These are phyloP conservation scores for Termitomyces bulborhizus DNA, from an alignment of 768 basidiomycete species.

Conservation along the genomic window DNA sequence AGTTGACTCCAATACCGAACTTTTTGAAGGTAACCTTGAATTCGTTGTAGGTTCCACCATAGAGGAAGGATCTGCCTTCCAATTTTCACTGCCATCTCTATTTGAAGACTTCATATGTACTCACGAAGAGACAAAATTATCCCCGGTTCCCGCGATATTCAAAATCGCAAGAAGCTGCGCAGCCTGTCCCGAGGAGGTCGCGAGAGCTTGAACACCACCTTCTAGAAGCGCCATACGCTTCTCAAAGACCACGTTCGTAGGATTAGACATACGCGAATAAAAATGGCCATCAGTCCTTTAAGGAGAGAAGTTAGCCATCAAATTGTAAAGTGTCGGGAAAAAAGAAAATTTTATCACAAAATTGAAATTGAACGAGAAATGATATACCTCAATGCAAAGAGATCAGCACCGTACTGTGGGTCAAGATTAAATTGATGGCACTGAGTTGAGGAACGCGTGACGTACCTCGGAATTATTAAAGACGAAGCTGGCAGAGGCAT, in stretches of 20 bases:
- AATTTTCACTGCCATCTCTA: background rate
- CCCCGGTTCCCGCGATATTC: constrained; percentile 55
- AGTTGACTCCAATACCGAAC: constrained; percentile 64
- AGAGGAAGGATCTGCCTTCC: constrained; percentile 47
- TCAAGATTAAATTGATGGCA: background rate
- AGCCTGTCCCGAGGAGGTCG: constrained; percentile 67
- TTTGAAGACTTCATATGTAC: constrained; percentile 14
- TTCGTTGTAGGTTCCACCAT: constrained; percentile 76
- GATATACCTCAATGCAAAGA: constrained; percentile 55
- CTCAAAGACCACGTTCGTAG: constrained; percentile 72
- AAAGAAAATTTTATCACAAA: too few relatives aligned
- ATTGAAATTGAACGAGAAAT: background rate
- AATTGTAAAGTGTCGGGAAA: background rate
- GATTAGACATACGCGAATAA: constrained; percentile 68
- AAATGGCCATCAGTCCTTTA: constrained; percentile 52
- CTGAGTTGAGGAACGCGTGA: background rate
- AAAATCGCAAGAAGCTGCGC: constrained; percentile 73
- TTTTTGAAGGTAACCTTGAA: constrained; percentile 73
- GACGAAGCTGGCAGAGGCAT: constrained; percentile 65
- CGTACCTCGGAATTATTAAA: constrained; percentile 66
- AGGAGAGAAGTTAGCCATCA: background rate
- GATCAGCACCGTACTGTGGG: constrained; percentile 61
- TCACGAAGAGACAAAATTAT: constrained; percentile 75
- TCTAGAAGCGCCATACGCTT: constrained; percentile 74
- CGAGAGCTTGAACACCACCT: constrained; percentile 73